Base-by-base conservation (phyloP, 257 asterid species). In the Thymus mandschuricus region DNA sequence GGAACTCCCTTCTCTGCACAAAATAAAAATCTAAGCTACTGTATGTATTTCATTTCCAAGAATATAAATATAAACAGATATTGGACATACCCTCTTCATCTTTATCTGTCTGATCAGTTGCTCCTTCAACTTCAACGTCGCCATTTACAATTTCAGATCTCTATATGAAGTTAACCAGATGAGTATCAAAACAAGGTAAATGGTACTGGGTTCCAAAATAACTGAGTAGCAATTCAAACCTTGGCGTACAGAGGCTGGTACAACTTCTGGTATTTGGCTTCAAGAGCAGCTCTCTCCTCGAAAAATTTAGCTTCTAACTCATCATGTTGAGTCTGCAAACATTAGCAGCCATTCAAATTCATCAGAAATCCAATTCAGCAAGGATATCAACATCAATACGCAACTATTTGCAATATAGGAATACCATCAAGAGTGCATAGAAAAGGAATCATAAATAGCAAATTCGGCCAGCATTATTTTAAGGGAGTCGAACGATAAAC, bases 1-100 rank as follows among this genome's bases (percentile, higher is more conserved):
- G 98, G 98, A 43, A 89, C 89, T 6, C 98, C 98, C 71, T 85
- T 92, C 73, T 76, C 96, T 85, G 84, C 73, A 64, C 27, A 49
- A 44, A 1, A 55, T 21, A 4, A 10, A 15, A 27, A 35, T 29
- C 4, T 63, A 44, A 69, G 51, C 46, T 21, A 1, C 46, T 33
- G 44, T 1, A 64, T 13, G 21, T 21, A 21, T 66, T 66, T 46
- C 4, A 69, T 41, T 12, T 64, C 4, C 4, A 27, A 33, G 8
- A 21, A 21, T 21, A 21, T 21, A 21, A 21, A 5, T 35, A 49
- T 9, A 64, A 31, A 57, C 4, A 35, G 38, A 43, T 33, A 51
- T 50, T 27, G 50, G 6, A 68, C 41, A 49, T 73, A 81, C 86
- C 81, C 62, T 64, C 66, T 13, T 6, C 66, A 3, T 64, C 78